Evolutionary conservation across 2,329 filamentous ascomycete genomes (phyloP).

Genomic region (Penicillium sp.): DNA sequence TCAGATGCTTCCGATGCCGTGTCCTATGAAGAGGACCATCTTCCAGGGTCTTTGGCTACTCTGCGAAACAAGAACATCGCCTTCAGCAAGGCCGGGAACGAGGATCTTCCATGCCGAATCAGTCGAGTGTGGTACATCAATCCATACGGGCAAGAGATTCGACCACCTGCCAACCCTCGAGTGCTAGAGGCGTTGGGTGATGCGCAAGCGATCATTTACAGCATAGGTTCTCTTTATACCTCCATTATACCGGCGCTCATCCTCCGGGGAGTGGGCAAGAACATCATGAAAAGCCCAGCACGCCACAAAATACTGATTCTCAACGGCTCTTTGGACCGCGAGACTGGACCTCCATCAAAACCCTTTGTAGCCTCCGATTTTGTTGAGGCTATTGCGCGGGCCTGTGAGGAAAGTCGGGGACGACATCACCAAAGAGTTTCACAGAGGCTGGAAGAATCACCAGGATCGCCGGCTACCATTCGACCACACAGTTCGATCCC

Average conservation of each 20-base stretch:
- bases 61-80: constrained; percentile 74
- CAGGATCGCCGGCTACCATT: constrained; percentile 11
- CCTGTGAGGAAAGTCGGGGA: constrained; percentile 62
- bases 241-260: constrained; percentile 79
- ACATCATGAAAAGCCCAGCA: constrained; percentile 48
- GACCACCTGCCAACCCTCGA: constrained; percentile 73
- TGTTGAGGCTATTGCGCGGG: constrained; percentile 68
- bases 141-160: constrained; percentile 94
- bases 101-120: constrained; percentile 73
- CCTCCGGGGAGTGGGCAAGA: constrained; percentile 66
- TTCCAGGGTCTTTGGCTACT: constrained; percentile 64
- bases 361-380: constrained; percentile 76
- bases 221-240: constrained; percentile 90
- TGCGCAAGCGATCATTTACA: constrained; percentile 72
- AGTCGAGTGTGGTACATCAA: constrained; percentile 94
- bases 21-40: constrained; percentile 42
- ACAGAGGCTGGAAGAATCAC: constrained; percentile 1
- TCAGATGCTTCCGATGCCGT: constrained; percentile 29
- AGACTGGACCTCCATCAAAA: constrained; percentile 64
- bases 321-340: constrained; percentile 77
- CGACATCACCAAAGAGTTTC: constrained; percentile 19
- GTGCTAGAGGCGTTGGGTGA: constrained; percentile 62
- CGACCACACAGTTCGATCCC: constrained; percentile 33
- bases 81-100: constrained; percentile 73
- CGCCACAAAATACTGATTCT: constrained; percentile 74